Evolutionary conservation across 2,329 filamentous ascomycete genomes (phyloP), one percentile per base, ranked within the genome.

Genomic region (Fusarium heterosporum): DNA sequence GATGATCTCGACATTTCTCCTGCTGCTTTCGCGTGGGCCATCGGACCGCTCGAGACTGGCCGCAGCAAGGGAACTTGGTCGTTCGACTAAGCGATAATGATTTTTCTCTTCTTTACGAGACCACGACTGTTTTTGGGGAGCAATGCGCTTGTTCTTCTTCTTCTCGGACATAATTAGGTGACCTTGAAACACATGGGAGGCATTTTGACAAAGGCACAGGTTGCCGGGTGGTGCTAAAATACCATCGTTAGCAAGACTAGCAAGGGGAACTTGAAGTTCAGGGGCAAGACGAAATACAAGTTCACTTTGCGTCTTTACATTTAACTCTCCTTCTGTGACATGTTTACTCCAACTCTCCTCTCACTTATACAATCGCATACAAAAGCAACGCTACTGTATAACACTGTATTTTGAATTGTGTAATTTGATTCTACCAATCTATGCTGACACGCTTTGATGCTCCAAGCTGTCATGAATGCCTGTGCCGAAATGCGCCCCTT

Each of bases 1-100:
- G 73, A 77, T 26, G 82, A 86, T 70, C 66, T 87, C 17, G 85
- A 87, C 69, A 74, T 85, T 22, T 84, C 80, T 12, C 76, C 80
- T 1, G 71, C 74, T 6, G 82, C 79, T 2, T 87, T 87, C 72
- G 75, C 81, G 61, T 70, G 74, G 66, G 71, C 86, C 45, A 84
- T 77, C 19, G 77, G 77, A 17, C 59, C 19, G 12, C 71, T 32
- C 72, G 74, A 4, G 7, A 7, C 39, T 2, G 57, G 57, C 4
- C 71, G 76, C 1, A 61, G 59, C 14, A 34, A 45, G 14, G 74
- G 57, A 54, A 39, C 39, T 54, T 58, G 57, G 55, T 11, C 9
- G 53, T 54, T 54, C 10, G 42, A 17, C 10, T 49, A 54, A 38
- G 72, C 5, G 57, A 38, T 42, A 17, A 68, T 54, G 4, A 61